These are phyloP conservation scores for Xylariaceae sp. DNA, from an alignment of 2,329 filamentous ascomycete genomes.

Conservation along the genomic window DNA sequence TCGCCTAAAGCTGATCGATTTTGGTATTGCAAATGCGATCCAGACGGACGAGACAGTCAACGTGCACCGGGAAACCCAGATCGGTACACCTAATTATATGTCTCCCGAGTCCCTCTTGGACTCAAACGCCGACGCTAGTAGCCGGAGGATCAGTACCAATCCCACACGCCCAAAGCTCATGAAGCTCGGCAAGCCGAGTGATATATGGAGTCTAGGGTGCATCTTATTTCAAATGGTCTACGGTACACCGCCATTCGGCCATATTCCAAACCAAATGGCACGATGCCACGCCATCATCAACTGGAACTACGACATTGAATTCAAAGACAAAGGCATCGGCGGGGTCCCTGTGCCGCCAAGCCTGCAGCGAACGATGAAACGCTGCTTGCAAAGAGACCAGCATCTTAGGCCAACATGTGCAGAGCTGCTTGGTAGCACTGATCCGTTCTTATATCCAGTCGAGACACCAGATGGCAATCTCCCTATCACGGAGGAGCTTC, in stretches of 20 bases:
- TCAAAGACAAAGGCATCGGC: slow-evolving; percentile 65
- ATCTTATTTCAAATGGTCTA: slow-evolving; percentile 99
- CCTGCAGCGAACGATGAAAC: slow-evolving; percentile 57
- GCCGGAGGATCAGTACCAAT: slow-evolving; percentile 29
- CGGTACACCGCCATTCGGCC: slow-evolving; percentile 89
- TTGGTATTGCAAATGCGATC: slow-evolving; percentile 97
- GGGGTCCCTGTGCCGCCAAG: slow-evolving; percentile 55
- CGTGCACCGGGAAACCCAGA: slow-evolving; percentile 90
- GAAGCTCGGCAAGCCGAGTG: slow-evolving; percentile 92
- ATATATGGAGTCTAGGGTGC: slow-evolving; percentile 94
- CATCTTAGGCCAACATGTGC: slow-evolving; percentile 60
- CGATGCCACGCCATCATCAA: slow-evolving; percentile 85
- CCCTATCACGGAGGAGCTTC: slow-evolving; percentile 58
- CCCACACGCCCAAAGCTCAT: slow-evolving; percentile 65
- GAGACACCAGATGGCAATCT: slow-evolving; percentile 52
- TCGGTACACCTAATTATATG: slow-evolving; percentile 99
- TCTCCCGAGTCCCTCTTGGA: slow-evolving; percentile 91
- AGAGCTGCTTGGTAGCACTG: slow-evolving; percentile 54
- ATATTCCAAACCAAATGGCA: slow-evolving; percentile 82
- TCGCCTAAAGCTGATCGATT: slow-evolving; percentile 92
- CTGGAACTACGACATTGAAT: slow-evolving; percentile 69
- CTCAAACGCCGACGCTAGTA: slow-evolving; percentile 54
- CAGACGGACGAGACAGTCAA: slow-evolving; percentile 95
- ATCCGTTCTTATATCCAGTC: slow-evolving; percentile 61
- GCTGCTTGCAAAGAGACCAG: slow-evolving; percentile 60